Percentiles rank a stretch among this genome's conserved stretches.
phyloP scores from a whole-genome alignment of 495 filamentous ascomycete species.

The Podospora tetraspora region DNA sequence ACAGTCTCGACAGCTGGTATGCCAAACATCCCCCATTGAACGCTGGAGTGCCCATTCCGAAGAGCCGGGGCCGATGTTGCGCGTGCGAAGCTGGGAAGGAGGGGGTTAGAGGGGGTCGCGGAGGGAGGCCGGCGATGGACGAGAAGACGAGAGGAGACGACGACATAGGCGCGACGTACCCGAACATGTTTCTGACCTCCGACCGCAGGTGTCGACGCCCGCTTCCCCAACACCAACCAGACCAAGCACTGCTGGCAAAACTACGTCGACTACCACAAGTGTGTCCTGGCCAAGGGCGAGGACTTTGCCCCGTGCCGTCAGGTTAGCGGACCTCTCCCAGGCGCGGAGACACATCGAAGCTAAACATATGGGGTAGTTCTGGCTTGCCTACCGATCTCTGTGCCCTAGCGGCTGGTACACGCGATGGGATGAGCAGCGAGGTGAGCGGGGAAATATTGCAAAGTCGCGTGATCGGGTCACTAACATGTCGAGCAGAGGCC shows the following conservation, averaged over 20 bases:
- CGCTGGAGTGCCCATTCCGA: slow-evolving; percentile 6
- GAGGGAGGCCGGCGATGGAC: background rate
- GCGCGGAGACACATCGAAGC: background rate
- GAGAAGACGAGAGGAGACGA: background rate
- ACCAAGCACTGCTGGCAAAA: slow-evolving; percentile 94
- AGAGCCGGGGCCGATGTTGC: slow-evolving; percentile 2
- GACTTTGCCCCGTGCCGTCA: slow-evolving; percentile 97
- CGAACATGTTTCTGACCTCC: slow-evolving; percentile 2
- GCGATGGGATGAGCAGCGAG: slow-evolving; percentile 96
- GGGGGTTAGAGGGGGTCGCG: background rate
- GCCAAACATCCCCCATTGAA: slow-evolving; percentile 20
- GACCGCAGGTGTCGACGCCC: slow-evolving; percentile 84
- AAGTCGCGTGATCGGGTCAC: background rate
- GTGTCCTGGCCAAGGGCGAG: slow-evolving; percentile 95
- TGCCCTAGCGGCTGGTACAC: slow-evolving; percentile 93
- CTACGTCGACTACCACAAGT: slow-evolving; percentile 99
- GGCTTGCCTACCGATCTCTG: slow-evolving; percentile 88
- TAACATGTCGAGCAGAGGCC: slow-evolving; percentile 55
- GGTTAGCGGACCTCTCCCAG: slow-evolving; percentile 46
- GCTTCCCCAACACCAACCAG: slow-evolving; percentile 98
- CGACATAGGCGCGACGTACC: background rate
- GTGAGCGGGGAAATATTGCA: slow-evolving; percentile 47
- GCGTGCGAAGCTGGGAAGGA: background rate
- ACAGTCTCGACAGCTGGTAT: slow-evolving; percentile 43
- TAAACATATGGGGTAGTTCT: slow-evolving; percentile 59